Base-by-base conservation (phyloP, 257 asterid genomes). In the Solanum piurae region DNA sequence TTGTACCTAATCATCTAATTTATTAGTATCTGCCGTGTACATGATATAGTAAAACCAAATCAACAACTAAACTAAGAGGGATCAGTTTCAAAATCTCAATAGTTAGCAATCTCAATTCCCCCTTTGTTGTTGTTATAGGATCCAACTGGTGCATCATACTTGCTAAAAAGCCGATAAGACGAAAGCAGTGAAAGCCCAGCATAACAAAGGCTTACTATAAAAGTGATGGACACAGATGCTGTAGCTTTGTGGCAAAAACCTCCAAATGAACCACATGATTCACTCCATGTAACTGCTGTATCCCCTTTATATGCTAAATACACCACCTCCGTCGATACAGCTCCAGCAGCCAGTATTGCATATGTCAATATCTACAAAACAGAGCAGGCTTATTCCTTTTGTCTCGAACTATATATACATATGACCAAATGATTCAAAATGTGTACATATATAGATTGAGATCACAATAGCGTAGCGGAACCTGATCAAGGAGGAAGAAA, bases 401-500 rank as follows among this genome's bases (percentile, higher is more conserved):
- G 10, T 6, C n/a, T 44, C 40, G 3, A 79, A 44, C 85, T 7
- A 77, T 77, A 77, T 25, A 40, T 25, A n/a, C 36, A 40, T 33
- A 71, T 29, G 6, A 21, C 16, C 7, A 29, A 25, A 62, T 58
- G 68, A 58, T 58, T 55, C 64, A 55, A 55, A 55, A 58, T 58
- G 66, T 58, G 5, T 60, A 25, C 33, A n/a, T 62, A 23, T 1
- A 42, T 46, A 46, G 55, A n/a, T n/a, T n/a, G 29, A n/a, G 31
- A 64, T 64, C 18, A 12, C 33, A 25, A 64, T n/a, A n/a, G 31
- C 7, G 52, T n/a, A n/a, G 31, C 7, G 52, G 64, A 86, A 93
- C 98, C 98, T 96, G 99, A 87, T 96, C 99, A 4, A 95, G 98
- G 87, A 95, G 90, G 89, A 95, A 96, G 93, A 96, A 95, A 5